Evolutionary conservation across 768 basidiomycete genomes (phyloP).

Genomic region (Boletellus ananiceps): DNA sequence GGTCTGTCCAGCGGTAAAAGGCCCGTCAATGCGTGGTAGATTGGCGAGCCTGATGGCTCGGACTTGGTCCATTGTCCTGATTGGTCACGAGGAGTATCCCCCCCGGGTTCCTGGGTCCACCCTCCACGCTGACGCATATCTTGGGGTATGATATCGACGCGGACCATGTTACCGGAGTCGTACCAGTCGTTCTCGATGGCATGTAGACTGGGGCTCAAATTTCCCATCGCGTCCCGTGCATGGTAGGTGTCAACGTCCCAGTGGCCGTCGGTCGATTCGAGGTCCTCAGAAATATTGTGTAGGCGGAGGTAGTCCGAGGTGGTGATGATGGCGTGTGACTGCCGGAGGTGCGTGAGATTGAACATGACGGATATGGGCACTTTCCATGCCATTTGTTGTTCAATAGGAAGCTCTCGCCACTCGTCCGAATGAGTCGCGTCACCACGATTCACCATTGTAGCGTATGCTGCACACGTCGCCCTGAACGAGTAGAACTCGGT

Average conservation of each 20-base stretch:
- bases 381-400: slow-evolving; percentile 34
- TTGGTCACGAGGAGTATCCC: slow-evolving; percentile 11
- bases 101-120: slow-evolving; percentile 18
- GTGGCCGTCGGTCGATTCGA: slow-evolving; percentile 35
- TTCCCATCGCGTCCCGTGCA: slow-evolving; percentile 13
- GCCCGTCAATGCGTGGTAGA: slow-evolving; percentile 17
- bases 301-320: slow-evolving; percentile 41
- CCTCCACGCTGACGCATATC: slow-evolving; percentile 31
- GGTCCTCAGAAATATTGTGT: slow-evolving; percentile 30
- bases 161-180: slow-evolving; percentile 31
- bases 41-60: slow-evolving; percentile 6
- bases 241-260: slow-evolving; percentile 38
- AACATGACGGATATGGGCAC: slow-evolving; percentile 39
- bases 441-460: slow-evolving; percentile 43
- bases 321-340: slow-evolving; percentile 35
- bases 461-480: slow-evolving; percentile 36
- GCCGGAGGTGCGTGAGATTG: slow-evolving; percentile 38
- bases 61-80: slow-evolving; percentile 20
- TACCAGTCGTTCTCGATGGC: slow-evolving; percentile 37
- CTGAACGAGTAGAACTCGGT: slow-evolving; percentile 12
- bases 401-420: slow-evolving; percentile 37
- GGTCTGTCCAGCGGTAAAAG: slow-evolving; percentile 9
- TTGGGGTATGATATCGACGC: slow-evolving; percentile 35
- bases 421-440: slow-evolving; percentile 37
- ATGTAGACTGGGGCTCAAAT: slow-evolving; percentile 22